A percentile compares a stretch with the other conserved stretches of the same genome.
Evolutionary conservation across 2,329 filamentous ascomycete species (phyloP).

Genomic region (Claviceps fusiformis): DNA sequence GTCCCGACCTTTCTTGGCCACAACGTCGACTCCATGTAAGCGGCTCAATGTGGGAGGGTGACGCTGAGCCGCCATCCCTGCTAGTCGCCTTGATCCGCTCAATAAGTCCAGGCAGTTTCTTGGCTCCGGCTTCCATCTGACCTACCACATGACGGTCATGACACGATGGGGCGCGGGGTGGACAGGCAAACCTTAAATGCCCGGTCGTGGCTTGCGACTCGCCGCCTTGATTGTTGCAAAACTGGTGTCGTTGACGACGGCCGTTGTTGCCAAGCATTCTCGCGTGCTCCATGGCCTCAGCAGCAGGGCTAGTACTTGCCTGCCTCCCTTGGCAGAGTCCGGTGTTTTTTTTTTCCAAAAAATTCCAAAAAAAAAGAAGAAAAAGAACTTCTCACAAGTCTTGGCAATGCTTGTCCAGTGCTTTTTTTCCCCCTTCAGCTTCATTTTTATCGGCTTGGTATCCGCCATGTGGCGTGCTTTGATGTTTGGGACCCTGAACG

Average conservation of each 20-base stretch:
- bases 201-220: neutral
- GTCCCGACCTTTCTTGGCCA: neutral
- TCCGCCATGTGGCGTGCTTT: neutral
- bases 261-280: neutral
- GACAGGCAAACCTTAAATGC: neutral
- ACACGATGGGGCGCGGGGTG: neutral
- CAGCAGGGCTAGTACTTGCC: too few species aligned
- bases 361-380: neutral
- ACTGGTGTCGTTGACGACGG: neutral
- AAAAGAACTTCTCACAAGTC: neutral
- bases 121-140: neutral
- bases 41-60: neutral
- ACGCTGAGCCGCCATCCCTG: neutral
- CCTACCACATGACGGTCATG: neutral
- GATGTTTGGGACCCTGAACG: neutral
- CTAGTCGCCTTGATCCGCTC: neutral
- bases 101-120: neutral
- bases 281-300: neutral
- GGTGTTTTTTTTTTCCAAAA: too few species aligned
- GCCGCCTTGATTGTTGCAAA: neutral
- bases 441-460: neutral
- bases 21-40: neutral
- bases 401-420: neutral
- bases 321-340: too few species aligned
- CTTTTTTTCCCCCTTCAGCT: neutral